Percentiles rank a stretch among this genome's conserved stretches.
Conservation (phyloP, 208 protist species). For the Porcisia hertigi region DNA sequence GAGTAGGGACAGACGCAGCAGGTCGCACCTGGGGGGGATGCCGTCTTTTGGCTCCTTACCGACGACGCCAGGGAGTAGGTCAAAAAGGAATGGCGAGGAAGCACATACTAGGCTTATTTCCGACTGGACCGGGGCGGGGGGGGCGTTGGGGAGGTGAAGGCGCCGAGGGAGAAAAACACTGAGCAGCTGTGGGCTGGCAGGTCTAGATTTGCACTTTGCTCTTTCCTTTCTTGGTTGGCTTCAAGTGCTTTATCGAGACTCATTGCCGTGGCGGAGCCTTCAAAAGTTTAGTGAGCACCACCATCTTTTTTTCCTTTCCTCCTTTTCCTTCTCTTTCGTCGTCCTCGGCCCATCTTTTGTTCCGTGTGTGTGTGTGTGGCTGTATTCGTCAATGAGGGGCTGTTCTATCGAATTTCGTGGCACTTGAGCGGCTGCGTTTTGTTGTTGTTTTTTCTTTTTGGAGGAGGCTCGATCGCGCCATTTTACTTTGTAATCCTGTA, state of each 20-base stretch:
- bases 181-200: neutral
- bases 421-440: neutral
- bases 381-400: neutral
- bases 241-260: conserved; percentile 4
- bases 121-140: neutral
- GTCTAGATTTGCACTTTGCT: conserved; percentile 3
- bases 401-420: neutral
- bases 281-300: neutral
- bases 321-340: no score
- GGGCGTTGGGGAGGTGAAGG: neutral
- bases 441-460: neutral
- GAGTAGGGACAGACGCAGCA: neutral
- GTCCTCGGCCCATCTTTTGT: neutral
- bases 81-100: neutral
- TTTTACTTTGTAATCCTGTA: conserved; percentile 5
- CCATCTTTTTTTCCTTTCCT: neutral
- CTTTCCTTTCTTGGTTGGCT: neutral
- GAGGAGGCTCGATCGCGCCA: neutral
- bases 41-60: neutral
- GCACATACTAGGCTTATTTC: neutral
- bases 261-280: neutral
- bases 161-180: neutral
- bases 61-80: neutral
- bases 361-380: neutral
- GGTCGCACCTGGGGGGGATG: neutral